Percentiles rank a stretch among this genome's conserved stretches.
phyloP scores from a whole-genome alignment of 768 basidiomycete genomes.

The Coprinellus micaceus region DNA sequence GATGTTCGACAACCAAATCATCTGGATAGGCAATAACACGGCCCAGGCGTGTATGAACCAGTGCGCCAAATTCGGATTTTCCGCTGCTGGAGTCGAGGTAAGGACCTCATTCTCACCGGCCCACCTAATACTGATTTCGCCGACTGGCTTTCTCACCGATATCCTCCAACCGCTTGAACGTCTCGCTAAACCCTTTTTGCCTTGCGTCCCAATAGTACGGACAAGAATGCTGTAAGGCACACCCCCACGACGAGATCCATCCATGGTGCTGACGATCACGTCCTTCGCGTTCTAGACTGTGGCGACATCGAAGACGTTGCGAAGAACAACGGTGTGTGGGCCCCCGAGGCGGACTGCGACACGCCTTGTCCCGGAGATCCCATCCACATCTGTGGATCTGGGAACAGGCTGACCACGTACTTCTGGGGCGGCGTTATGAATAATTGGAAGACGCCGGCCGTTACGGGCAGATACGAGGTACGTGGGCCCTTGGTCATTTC shows the following conservation, averaged over 20 bases:
- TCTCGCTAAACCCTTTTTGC: neutral
- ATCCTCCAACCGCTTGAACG: neutral
- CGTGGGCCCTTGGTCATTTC: constrained; percentile 15
- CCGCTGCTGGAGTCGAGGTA: constrained; percentile 63
- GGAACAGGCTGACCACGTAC: constrained; percentile 50
- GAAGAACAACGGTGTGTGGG: constrained; percentile 33
- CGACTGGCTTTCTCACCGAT: no score
- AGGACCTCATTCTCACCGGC: constrained; percentile 8
- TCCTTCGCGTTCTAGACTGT: constrained; percentile 45
- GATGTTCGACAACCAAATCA: constrained; percentile 59
- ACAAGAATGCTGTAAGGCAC: constrained; percentile 66
- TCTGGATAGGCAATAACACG: constrained; percentile 59
- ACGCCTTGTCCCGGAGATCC: constrained; percentile 69
- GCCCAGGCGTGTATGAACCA: constrained; percentile 61
- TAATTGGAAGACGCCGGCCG: constrained; percentile 61
- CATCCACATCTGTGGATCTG: constrained; percentile 63
- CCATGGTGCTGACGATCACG: neutral
- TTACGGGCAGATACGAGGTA: constrained; percentile 70
- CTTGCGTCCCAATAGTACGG: constrained; percentile 39
- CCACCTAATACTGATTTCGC: constrained; percentile 4
- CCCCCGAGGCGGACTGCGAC: constrained; percentile 40
- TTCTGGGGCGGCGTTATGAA: constrained; percentile 51
- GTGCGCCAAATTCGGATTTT: constrained; percentile 69
- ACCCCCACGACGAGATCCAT: neutral
- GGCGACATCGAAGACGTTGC: constrained; percentile 62